These are phyloP conservation scores for Leccinum colubrinum DNA, from an alignment of 1,284 basidiomycete species.

Conservation along the genomic window DNA sequence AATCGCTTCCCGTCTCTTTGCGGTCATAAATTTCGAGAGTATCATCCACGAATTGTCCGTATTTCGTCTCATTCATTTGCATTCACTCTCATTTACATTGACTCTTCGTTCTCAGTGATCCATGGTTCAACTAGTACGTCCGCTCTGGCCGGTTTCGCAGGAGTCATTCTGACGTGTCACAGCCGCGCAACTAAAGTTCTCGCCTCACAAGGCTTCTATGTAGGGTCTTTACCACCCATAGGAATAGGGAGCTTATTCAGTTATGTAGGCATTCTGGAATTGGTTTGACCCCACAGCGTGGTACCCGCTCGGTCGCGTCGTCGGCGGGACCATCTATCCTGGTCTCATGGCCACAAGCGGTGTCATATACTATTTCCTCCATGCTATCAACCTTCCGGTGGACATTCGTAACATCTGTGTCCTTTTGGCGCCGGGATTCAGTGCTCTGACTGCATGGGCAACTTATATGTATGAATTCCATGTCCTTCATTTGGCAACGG, in stretches of 20 bases:
- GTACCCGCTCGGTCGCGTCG: constrained; percentile 98
- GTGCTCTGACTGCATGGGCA: constrained; percentile 95
- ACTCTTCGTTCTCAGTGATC: constrained; percentile 61
- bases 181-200: constrained; percentile 91
- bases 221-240: constrained; percentile 39
- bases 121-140: constrained; percentile 96
- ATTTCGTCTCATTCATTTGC: not conserved
- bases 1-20: constrained; percentile 94
- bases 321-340: constrained; percentile 97
- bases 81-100: constrained; percentile 10
- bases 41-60: constrained; percentile 98
- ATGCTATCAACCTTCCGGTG: constrained; percentile 89
- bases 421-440: constrained; percentile 94
- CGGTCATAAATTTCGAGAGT: constrained; percentile 97
- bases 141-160: not conserved
- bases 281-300: constrained; percentile 99
- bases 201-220: constrained; percentile 92
- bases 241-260: not conserved
- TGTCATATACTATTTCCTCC: constrained; percentile 91
- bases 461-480: constrained; percentile 80
- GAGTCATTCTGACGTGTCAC: constrained; percentile 15
- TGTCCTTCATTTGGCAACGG: not conserved
- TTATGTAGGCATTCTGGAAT: constrained; percentile 94
- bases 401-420: constrained; percentile 99
- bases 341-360: constrained; percentile 98